These are phyloP conservation scores for Isatis lusitanica DNA, from an alignment of 441 rosid species.

Conservation along the genomic window DNA sequence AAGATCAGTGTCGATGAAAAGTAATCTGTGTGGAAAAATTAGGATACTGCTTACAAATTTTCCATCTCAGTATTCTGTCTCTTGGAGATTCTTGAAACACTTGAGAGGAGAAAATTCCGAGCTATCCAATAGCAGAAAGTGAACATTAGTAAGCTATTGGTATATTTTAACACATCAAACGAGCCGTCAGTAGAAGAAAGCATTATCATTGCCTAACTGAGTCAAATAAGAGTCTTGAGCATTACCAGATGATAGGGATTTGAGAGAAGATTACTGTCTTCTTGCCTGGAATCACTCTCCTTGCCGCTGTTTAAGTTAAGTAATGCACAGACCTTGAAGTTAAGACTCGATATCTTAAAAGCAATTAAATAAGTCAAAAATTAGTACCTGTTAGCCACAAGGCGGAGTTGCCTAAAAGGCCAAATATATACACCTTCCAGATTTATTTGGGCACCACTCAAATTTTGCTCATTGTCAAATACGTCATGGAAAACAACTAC, in stretches of 20 bases:
- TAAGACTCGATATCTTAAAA: constrained; percentile 24
- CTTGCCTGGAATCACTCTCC: constrained; percentile 72
- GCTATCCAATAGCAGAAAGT: constrained; percentile 58
- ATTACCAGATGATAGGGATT: constrained; percentile 96
- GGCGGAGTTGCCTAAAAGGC: constrained; percentile 98
- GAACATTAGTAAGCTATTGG: constrained; percentile 22
- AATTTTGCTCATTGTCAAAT: constrained; percentile 82
- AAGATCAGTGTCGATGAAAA: constrained; percentile 9
- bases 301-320: constrained; percentile 61
- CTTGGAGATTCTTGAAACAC: constrained; percentile 89
- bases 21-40: constrained; percentile 16
- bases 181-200: constrained; percentile 1
- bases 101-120: constrained; percentile 97
- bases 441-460: constrained; percentile 85
- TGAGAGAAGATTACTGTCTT: constrained; percentile 82
- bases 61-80: constrained; percentile 79
- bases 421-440: constrained; percentile 98
- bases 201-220: constrained; percentile 8
- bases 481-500: constrained; percentile 89
- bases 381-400: constrained; percentile 83
- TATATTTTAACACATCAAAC: constrained; percentile 8
- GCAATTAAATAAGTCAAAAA: constrained; percentile 4
- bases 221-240: constrained; percentile 11
- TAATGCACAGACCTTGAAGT: constrained; percentile 28
- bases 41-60: constrained; percentile 64